Evolutionary conservation across 2,329 filamentous ascomycete species (phyloP), one percentile per base, ranked within the genome.

Genomic region (Aspergillus pseudoterreus): DNA sequence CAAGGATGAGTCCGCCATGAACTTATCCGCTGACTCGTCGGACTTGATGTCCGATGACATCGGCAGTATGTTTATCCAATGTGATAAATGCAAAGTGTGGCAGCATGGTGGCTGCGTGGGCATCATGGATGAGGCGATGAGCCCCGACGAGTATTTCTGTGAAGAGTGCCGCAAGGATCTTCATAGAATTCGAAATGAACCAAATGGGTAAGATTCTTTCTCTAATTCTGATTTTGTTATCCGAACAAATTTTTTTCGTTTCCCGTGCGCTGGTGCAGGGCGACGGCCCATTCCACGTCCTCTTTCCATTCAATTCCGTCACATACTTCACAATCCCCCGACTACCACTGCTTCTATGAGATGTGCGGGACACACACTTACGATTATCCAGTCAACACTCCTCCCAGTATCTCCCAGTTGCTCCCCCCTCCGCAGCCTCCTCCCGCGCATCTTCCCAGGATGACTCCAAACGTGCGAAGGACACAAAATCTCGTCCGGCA

Each of bases 81-180:
- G 94, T 81, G 94, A 97, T 74, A 80, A 89, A 58, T 99, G 94
- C 78, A 95, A 95, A 70, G 94, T 97, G 57, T 99, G 92, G 94
- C 94, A 99, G 71, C 94, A 99, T 70, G 94, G 94, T 64, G 92
- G 92, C 54, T 99, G 94, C 67, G 92, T 99, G 53, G 92, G 94
- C 54, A 96, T 99, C 65, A 91, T 95, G 76, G 94, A 94, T 61
- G 92, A 96, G 72, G 87, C 89, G 61, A 86, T 88, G 69, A 92
- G 90, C 59, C 94, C 94, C 9, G 92, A 97, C 49, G 92, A 97
- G 71, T 99, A 99, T 76, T 99, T 94, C 68, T 99, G 94, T 74
- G 94, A 99, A 75, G 83, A 90, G 71, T 99, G 94, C 74, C 86
- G 88, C 59, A 91, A 91, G 68, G 91, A 96, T 68, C 80, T 95